These are phyloP conservation scores for Alternaria sp. DNA, from an alignment of 2,329 filamentous ascomycete genomes.

Conservation along the genomic window DNA sequence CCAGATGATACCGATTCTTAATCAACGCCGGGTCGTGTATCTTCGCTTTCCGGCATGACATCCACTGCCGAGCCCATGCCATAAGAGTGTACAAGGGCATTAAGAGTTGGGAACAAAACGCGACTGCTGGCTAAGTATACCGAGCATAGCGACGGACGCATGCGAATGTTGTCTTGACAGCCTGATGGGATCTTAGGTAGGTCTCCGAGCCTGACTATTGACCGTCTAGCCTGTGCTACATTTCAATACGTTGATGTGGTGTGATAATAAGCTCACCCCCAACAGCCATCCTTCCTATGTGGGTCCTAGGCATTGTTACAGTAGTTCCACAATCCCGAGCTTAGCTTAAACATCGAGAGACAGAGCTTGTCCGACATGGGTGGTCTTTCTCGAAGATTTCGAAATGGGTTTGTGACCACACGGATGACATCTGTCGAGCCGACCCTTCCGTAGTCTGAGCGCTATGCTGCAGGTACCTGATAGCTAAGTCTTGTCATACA, in stretches of 20 bases:
- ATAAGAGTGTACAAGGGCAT: background rate
- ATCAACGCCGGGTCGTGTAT: background rate
- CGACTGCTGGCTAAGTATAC: background rate
- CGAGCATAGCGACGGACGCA: background rate
- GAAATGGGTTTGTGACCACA: background rate
- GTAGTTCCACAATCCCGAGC: background rate
- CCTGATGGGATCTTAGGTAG: background rate
- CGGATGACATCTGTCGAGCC: background rate
- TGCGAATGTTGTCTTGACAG: background rate
- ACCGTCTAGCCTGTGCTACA: background rate
- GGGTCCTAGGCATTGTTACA: background rate
- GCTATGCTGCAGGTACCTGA: background rate
- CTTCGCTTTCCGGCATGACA: background rate
- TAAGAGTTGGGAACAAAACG: background rate
- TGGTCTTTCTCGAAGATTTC: background rate
- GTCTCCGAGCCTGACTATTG: background rate
- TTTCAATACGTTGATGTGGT: conserved; percentile 1
- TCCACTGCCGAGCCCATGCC: background rate
- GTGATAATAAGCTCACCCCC: conserved; percentile 1
- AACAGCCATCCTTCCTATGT: background rate
- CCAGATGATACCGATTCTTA: background rate
- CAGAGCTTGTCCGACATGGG: background rate
- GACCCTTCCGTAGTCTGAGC: background rate
- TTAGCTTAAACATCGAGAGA: too few species aligned
- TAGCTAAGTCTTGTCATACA: background rate